A percentile compares a stretch with the other conserved stretches of the same genome.
These are phyloP conservation scores for Thermothielavioides terrestris DNA, from an alignment of 495 filamentous ascomycete genomes.

Conservation along the genomic window DNA sequence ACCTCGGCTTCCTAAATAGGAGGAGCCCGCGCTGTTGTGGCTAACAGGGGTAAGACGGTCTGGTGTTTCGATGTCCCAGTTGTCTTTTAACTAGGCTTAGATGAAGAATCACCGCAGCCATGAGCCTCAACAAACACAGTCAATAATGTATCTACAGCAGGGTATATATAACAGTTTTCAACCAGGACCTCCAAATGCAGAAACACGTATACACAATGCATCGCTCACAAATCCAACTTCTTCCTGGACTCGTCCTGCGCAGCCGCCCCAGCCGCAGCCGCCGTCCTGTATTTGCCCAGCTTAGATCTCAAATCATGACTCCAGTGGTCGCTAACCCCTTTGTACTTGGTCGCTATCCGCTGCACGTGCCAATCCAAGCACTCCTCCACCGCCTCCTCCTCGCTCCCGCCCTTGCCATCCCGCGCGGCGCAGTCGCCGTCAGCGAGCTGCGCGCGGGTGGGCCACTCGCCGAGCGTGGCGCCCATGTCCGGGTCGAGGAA, in stretches of 20 bases:
- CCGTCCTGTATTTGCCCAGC: neutral
- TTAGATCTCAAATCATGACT: slow-evolving; percentile 23
- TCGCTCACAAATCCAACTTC: slow-evolving; percentile 20
- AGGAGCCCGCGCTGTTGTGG: too few relatives aligned
- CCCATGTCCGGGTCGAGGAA: slow-evolving; percentile 54
- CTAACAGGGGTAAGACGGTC: too few relatives aligned
- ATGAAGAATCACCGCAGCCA: too few relatives aligned
- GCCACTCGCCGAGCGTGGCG: slow-evolving; percentile 42
- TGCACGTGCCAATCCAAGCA: slow-evolving; percentile 37
- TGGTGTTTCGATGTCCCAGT: too few relatives aligned
- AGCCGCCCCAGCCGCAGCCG: neutral
- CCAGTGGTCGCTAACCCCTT: slow-evolving; percentile 23
- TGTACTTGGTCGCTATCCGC: slow-evolving; percentile 14
- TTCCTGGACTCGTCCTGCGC: too few relatives aligned
- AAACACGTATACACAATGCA: too few relatives aligned
- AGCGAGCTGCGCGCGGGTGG: slow-evolving; percentile 15
- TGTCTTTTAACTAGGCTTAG: too few relatives aligned
- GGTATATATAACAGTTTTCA: too few relatives aligned
- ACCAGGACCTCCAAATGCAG: too few relatives aligned
- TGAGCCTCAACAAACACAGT: too few relatives aligned
- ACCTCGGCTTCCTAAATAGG: too few relatives aligned
- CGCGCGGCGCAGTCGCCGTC: slow-evolving; percentile 20
- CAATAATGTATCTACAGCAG: too few relatives aligned
- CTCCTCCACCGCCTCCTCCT: slow-evolving; percentile 15
- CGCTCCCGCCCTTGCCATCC: slow-evolving; percentile 1